These are phyloP conservation scores for Leptoxyphium fumago DNA, from an alignment of 2,329 filamentous ascomycete genomes.

Conservation along the genomic window DNA sequence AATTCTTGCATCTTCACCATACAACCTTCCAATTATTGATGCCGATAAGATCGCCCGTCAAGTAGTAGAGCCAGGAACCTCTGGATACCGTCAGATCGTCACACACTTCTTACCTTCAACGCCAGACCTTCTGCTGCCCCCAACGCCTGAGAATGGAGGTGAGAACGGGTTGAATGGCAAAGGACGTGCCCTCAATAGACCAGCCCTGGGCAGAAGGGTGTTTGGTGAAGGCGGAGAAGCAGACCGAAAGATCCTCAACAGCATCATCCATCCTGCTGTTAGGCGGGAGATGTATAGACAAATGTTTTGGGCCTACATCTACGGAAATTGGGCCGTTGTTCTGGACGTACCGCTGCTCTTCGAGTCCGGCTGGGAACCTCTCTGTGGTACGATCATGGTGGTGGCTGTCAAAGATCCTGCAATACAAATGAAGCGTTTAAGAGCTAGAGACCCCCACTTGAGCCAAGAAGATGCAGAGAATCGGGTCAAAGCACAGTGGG, in stretches of 20 bases:
- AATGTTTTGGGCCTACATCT: slow-evolving; percentile 57
- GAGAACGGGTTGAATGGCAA: slow-evolving; percentile 43
- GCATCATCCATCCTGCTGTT: slow-evolving; percentile 86
- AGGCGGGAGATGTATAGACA: slow-evolving; percentile 64
- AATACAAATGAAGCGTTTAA: slow-evolving; percentile 68
- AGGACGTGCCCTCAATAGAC: slow-evolving; percentile 67
- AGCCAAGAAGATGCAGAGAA: slow-evolving; percentile 77
- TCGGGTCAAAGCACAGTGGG: slow-evolving; percentile 71
- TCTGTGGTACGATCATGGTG: slow-evolving; percentile 75
- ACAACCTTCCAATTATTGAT: slow-evolving; percentile 82
- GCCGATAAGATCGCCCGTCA: slow-evolving; percentile 84
- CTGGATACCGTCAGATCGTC: slow-evolving; percentile 71
- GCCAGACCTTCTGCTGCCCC: slow-evolving; percentile 65
- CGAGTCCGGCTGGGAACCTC: slow-evolving; percentile 69
- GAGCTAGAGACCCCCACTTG: slow-evolving; percentile 61
- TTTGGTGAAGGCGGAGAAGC: slow-evolving; percentile 66
- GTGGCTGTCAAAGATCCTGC: slow-evolving; percentile 69
- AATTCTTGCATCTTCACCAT: slow-evolving; percentile 63
- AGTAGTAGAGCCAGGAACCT: slow-evolving; percentile 84
- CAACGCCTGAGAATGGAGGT: slow-evolving; percentile 26
- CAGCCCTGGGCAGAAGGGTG: slow-evolving; percentile 68
- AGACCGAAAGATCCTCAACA: slow-evolving; percentile 67
- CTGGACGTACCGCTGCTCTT: slow-evolving; percentile 87
- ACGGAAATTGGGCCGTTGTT: slow-evolving; percentile 75
- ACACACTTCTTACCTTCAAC: slow-evolving; percentile 67